Conservation (phyloP, 441 rosid species). For the Cnidoscolus chayamansa region DNA sequence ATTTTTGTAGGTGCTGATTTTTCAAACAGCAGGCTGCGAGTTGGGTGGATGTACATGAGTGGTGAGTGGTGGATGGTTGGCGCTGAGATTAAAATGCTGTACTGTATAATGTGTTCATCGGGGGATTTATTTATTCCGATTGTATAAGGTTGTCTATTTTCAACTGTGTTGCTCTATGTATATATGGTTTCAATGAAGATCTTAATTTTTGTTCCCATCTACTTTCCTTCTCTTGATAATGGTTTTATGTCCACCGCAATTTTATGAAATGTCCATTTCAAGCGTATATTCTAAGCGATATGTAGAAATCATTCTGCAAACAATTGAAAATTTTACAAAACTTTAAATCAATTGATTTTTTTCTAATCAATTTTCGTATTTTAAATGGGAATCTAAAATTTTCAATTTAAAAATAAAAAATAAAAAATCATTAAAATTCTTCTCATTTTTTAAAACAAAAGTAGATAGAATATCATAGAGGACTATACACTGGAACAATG, state of each 20-base stretch:
- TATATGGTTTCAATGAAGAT: background rate
- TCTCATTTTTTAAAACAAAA: too few species aligned
- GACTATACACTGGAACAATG: background rate
- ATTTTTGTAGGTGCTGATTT: constrained; percentile 36
- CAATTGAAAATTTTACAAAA: too few species aligned
- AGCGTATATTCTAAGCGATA: too few species aligned
- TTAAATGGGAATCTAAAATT: too few species aligned
- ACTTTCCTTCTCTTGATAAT: background rate
- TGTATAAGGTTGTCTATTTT: background rate
- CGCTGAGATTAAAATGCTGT: constrained; percentile 5
- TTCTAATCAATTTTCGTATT: too few species aligned
- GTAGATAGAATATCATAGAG: background rate
- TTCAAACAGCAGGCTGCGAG: background rate
- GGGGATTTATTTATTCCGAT: constrained; percentile 7
- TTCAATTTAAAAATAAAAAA: too few species aligned
- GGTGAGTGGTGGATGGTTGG: constrained; percentile 7
- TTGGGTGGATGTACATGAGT: constrained; percentile 30
- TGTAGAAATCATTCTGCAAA: background rate
- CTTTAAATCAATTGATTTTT: too few species aligned
- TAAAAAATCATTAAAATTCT: too few species aligned
- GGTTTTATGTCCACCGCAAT: too few species aligned
- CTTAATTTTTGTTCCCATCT: background rate
- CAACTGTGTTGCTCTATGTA: background rate
- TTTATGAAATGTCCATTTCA: background rate
- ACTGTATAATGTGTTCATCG: background rate